Base-by-base conservation (phyloP, 306 rosid genomes). In the Styphnolobium japonicum region DNA sequence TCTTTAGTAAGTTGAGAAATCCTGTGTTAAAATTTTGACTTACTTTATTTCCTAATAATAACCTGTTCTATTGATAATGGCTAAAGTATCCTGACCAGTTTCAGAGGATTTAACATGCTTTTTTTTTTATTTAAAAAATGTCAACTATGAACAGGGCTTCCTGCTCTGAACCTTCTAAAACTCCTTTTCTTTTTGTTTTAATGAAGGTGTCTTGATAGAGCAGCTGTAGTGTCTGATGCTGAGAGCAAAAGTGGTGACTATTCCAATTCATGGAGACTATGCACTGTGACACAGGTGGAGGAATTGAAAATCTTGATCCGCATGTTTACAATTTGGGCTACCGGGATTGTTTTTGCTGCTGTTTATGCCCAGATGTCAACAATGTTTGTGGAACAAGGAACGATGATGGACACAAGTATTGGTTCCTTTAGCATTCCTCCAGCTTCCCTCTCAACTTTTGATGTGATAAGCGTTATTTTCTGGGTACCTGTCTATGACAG, bases 351-450 rank as follows among this genome's bases (percentile, higher is more conserved):
- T 67, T 95, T 93, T 78, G 45, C 99, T 11, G 98, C 98, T 9
- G 99, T 95, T 56, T 95, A 89, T 70, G 99, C 98, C 55, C 98
- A 95, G 77, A 90, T 95, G 97, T 93, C 99, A 33, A 95, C 99
- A 7, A 60, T 95, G 90, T 95, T 95, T 80, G 97, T 95, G 66
- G 99, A 93, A 57, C 98, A 93, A 89, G 99, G 99, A 57, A 91
- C 70, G 19, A 81, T 90, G 94, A 89, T 95, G 96, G 78, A 95
- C 87, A 93, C 95, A 45, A 31, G 34, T 2, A 31, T 95, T 2
- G 99, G 97, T 73, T 90, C 99, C 21, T 95, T 93, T 83, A 84
- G 52, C n/a, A 91, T 95, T 73, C 98, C 99, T 21, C 88, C 99
- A 2, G 99, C 99, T 66, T 93, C 98, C 48, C 98, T 95, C 82